A percentile compares a stretch with the other conserved stretches of the same genome.
Conservation (phyloP, 2,329 filamentous ascomycete species). For the Capronia coronata region DNA sequence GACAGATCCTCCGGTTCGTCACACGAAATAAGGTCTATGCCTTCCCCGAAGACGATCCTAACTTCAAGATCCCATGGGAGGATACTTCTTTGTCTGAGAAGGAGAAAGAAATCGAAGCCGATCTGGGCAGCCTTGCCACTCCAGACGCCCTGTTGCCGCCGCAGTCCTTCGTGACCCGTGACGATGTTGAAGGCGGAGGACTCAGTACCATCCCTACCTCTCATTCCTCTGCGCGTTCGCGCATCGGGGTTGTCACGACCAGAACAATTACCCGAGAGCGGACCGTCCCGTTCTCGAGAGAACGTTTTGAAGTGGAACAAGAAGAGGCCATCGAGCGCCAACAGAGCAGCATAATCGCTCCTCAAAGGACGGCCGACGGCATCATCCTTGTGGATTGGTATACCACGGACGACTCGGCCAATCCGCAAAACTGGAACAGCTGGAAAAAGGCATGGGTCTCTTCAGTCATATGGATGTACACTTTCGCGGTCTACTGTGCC, state of each 20-base stretch:
- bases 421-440: constrained; percentile 41
- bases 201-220: constrained; percentile 16
- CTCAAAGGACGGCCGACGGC: constrained; percentile 34
- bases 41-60: constrained; percentile 41
- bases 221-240: constrained; percentile 11
- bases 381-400: constrained; percentile 36
- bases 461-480: constrained; percentile 21
- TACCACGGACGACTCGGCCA: constrained; percentile 49
- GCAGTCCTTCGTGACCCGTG: background rate
- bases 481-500: constrained; percentile 33
- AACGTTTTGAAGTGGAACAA: constrained; percentile 32
- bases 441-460: constrained; percentile 29
- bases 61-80: constrained; percentile 32
- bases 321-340: constrained; percentile 29
- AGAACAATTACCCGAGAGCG: constrained; percentile 28
- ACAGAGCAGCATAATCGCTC: constrained; percentile 32
- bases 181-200: constrained; percentile 12
- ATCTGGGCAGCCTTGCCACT: background rate
- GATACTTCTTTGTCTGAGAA: constrained; percentile 17
- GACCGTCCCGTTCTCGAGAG: constrained; percentile 28
- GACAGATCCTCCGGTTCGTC: constrained; percentile 41
- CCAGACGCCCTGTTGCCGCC: background rate
- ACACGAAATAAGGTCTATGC: constrained; percentile 39
- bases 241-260: constrained; percentile 14
- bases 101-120: constrained; percentile 18